Base-by-base conservation (phyloP, 768 basidiomycete species). In the Rubroboletus pulcherrimus region DNA sequence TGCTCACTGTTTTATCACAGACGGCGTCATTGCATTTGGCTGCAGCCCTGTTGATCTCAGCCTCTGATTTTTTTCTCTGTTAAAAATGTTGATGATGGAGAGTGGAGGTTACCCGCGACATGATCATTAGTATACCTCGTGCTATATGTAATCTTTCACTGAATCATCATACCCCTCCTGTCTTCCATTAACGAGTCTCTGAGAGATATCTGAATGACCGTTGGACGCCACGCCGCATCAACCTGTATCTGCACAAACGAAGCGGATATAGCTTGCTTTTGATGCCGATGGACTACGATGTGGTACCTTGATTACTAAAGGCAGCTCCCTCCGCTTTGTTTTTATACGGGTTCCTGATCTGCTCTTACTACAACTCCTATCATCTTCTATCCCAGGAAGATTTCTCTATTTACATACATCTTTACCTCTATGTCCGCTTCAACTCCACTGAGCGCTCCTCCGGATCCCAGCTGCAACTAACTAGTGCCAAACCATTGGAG, bases 361-460 rank as follows among this genome's bases (percentile, higher is more conserved):
- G 10, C 43, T 2, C 8, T 29, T 29, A 9, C 14, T 10, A 26
- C 15, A 2, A 15, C 7, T 26, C 15, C 14, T 12, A 2, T 24
- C 21, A 3, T 8, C 42, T 15, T 29, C 26, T 10, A 10, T 44
- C 26, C 42, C 26, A 10, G 14, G 80, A 83, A 59, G 75, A 78
- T 15, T 66, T 83, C 19, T 71, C 77, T 7, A 70, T 84, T 44
- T 77, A 76, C 49, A 26, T 26, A 26, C 26, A 61, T 84, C 31
- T 74, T 85, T 6, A 80, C 89, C 37, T 84, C 85, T 10, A 69
- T 86, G 5, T 78, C 82, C 7, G 64, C 66, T 30, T 70, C 66
- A 29, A 93, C 66, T 91, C 91, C 1, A 67, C 78, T 1, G 70
- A 77, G 2, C 78, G 82, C 0, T 82, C 91, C 14, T 24, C 21